Base-by-base conservation (phyloP, 495 filamentous ascomycete genomes). In the Beverwykella pulmonaria region DNA sequence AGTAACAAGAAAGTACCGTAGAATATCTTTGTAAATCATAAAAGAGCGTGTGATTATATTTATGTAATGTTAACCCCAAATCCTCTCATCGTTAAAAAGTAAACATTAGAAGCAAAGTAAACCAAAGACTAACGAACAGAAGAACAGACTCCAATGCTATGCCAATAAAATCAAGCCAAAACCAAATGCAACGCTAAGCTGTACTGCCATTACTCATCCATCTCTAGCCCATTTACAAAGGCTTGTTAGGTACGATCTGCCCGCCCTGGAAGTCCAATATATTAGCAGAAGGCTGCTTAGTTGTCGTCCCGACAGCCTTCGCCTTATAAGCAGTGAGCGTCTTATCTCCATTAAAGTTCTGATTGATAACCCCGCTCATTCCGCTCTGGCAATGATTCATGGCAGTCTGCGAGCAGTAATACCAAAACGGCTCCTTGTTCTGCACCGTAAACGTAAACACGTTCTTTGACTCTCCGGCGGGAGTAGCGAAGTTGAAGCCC, bases 91-190 rank as follows among this genome's bases (percentile, higher is more conserved):
- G 8, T 44, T n/a, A n/a, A 44, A 44, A 44, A 10, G 15, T 44
- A 44, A 9, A 44, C 39, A 44, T 10, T 44, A 44, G 39, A 44
- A 44, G 39, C 17, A 14, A 44, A 44, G 39, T 44, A 44, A 44
- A 44, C 6, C 2, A 9, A 44, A n/a, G 17, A 34, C 5, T 5
- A 34, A 34, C 32, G 6, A 34, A 34, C 6, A 34, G 6, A 84
- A 65, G 73, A 54, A 29, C 70, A 71, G 29, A 71, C 69, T 47
- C 75, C 75, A 5, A 67, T 73, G 19, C 46, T 48, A 12, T 74
- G 72, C 54, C 48, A 52, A 29, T 29, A 55, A 55, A 1, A 29
- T 1, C 2, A 12, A 36, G 12, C 23, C n/a, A 2, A 12, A 55
- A 32, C 23, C 26, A 30, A 29, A 32, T 55, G 53, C 53, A 55